These are phyloP conservation scores for Viola pubescens DNA, from an alignment of 441 rosid species.

Conservation along the genomic window DNA sequence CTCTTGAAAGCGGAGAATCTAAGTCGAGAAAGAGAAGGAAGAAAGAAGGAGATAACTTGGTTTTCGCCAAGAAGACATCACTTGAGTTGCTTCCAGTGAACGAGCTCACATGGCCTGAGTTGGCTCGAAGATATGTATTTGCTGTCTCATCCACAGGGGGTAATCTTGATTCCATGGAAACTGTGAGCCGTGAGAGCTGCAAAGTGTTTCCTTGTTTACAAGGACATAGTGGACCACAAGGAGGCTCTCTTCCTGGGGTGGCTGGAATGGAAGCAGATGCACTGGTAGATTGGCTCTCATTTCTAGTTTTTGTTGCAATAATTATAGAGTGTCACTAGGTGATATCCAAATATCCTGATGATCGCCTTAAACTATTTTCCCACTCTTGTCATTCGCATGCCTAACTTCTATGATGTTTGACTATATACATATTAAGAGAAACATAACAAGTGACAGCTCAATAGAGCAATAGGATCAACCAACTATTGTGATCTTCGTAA, in stretches of 20 bases:
- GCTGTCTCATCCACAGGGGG: slow-evolving; percentile 37
- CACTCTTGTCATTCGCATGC: too few relatives aligned
- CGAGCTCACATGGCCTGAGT: slow-evolving; percentile 53
- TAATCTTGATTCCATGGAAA: slow-evolving; percentile 44
- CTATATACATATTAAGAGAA: too few relatives aligned
- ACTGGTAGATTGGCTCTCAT: slow-evolving; percentile 44
- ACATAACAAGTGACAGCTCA: too few relatives aligned
- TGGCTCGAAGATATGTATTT: slow-evolving; percentile 44
- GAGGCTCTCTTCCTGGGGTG: slow-evolving; percentile 39
- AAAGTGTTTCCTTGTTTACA: slow-evolving; percentile 44
- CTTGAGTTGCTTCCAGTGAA: slow-evolving; percentile 45
- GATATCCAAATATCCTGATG: too few relatives aligned
- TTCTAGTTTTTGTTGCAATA: slow-evolving; percentile 19
- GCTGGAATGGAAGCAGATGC: slow-evolving; percentile 59
- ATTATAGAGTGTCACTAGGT: slow-evolving; percentile 3
- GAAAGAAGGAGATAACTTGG: slow-evolving; percentile 32
- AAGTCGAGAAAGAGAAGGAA: slow-evolving; percentile 40
- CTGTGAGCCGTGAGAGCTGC: slow-evolving; percentile 30
- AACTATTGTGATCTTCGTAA: not conserved
- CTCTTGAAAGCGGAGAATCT: slow-evolving; percentile 35
- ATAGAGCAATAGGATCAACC: not conserved
- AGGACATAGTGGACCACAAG: slow-evolving; percentile 38
- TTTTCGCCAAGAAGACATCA: slow-evolving; percentile 31
- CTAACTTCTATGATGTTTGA: too few relatives aligned
- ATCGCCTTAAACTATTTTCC: too few relatives aligned